phyloP scores from a whole-genome alignment of 2,329 filamentous ascomycete species.

The Helotiales sp. region DNA sequence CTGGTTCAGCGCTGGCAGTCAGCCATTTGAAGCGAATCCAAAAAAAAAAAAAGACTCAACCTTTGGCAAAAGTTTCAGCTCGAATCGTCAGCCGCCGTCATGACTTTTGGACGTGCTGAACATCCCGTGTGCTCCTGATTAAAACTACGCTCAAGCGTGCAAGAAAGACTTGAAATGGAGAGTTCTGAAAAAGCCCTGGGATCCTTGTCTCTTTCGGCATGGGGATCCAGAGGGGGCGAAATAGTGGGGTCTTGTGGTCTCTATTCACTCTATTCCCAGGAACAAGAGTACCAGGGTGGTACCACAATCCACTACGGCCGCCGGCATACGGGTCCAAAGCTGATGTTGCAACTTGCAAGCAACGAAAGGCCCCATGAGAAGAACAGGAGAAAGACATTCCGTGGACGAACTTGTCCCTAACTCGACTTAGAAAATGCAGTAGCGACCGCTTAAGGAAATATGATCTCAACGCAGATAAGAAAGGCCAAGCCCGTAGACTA shows the following conservation, averaged over 20 bases:
- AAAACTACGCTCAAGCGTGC: background rate
- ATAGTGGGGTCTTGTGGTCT: background rate
- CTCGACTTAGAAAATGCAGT: background rate
- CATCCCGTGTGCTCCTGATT: background rate
- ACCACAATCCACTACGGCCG: slow-evolving; percentile 8
- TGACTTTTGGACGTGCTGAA: background rate
- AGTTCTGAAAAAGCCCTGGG: background rate
- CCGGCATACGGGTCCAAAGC: background rate
- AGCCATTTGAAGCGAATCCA: background rate
- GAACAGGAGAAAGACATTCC: background rate
- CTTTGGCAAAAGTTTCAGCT: background rate
- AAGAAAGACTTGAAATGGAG: background rate
- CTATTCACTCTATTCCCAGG: background rate
- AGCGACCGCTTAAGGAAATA: background rate
- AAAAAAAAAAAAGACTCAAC: background rate
- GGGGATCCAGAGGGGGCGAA: background rate
- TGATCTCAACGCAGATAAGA: background rate
- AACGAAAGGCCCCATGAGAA: background rate
- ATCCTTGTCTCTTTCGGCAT: background rate
- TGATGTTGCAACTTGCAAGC: background rate
- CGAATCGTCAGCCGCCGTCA: background rate
- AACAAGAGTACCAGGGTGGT: background rate
- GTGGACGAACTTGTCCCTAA: background rate
- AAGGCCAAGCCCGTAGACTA: background rate
- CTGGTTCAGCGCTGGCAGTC: background rate